A percentile compares a stretch with the other conserved stretches of the same genome.
Conservation (phyloP, 495 filamentous ascomycete species). For the Lasiosphaeriaceae sp. region DNA sequence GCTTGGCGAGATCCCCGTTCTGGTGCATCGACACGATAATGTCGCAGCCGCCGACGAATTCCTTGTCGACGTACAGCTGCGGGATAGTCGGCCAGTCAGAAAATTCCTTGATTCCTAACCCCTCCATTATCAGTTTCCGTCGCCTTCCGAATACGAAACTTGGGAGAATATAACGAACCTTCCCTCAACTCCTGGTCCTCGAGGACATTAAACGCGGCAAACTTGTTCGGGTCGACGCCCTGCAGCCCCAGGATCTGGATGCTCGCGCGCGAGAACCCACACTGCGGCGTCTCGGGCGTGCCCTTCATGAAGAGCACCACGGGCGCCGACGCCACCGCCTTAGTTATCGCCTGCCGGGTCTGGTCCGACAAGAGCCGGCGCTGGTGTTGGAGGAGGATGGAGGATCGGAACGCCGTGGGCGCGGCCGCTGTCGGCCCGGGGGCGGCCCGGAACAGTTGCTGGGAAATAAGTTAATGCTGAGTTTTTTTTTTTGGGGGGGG, state of each 20-base stretch:
- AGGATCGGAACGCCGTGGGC: constrained; percentile 12
- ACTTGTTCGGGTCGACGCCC: constrained; percentile 94
- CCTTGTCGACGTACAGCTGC: constrained; percentile 89
- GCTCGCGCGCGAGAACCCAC: constrained; percentile 91
- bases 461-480: neutral
- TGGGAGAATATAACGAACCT: constrained; percentile 48
- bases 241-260: constrained; percentile 93
- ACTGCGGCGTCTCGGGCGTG: constrained; percentile 94
- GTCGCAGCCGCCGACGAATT: constrained; percentile 96
- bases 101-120: constrained; percentile 90
- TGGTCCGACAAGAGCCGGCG: constrained; percentile 71
- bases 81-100: constrained; percentile 99
- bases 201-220: constrained; percentile 92
- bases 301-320: constrained; percentile 99
- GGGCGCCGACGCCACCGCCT: constrained; percentile 76
- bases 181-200: constrained; percentile 83
- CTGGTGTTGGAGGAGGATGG: constrained; percentile 34
- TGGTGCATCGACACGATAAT: constrained; percentile 98
- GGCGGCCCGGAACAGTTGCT: constrained; percentile 18
- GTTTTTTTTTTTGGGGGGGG: no score
- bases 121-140: neutral
- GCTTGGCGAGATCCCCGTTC: constrained; percentile 85
- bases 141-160: neutral
- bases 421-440: constrained; percentile 4
- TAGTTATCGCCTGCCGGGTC: constrained; percentile 76